Conservation (phyloP, 148 eudicot species). For the Agrostemma githago region DNA sequence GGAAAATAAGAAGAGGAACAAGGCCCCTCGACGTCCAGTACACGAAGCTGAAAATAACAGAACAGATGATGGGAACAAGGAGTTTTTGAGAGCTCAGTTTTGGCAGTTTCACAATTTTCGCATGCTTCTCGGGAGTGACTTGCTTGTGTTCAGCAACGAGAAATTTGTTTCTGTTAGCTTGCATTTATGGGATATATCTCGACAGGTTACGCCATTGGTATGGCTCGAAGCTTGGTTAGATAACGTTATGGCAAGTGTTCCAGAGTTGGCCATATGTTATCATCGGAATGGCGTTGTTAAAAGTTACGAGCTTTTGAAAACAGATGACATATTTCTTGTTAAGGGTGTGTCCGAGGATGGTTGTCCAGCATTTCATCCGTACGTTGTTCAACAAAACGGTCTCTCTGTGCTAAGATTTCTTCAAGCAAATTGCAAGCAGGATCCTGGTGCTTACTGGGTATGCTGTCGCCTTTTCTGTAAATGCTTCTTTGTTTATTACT, state of each 20-base stretch:
- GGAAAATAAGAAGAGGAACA: constrained; percentile 61
- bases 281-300: constrained; percentile 96
- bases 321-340: constrained; percentile 80
- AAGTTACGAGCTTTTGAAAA: constrained; percentile 92
- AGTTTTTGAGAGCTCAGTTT: constrained; percentile 66
- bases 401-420: constrained; percentile 90
- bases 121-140: constrained; percentile 94
- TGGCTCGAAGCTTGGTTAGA: constrained; percentile 99
- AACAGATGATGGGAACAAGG: constrained; percentile 52
- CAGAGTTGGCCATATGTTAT: constrained; percentile 95
- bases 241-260: constrained; percentile 97
- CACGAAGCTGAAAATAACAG: constrained; percentile 77
- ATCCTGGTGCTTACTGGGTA: constrained; percentile 99
- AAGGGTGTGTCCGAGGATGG: constrained; percentile 96
- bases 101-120: constrained; percentile 99
- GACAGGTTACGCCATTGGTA: constrained; percentile 87
- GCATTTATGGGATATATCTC: constrained; percentile 96
- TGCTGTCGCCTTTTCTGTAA: constrained; percentile 12
- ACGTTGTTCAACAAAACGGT: constrained; percentile 94
- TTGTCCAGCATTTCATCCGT: constrained; percentile 86
- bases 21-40: constrained; percentile 56
- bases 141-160: constrained; percentile 90
- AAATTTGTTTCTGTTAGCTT: constrained; percentile 93
- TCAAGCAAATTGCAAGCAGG: constrained; percentile 92
- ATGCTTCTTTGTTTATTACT: neutral